phyloP scores from a whole-genome alignment of 2,329 filamentous ascomycete genomes.

The Pseudogymnoascus sp. region DNA sequence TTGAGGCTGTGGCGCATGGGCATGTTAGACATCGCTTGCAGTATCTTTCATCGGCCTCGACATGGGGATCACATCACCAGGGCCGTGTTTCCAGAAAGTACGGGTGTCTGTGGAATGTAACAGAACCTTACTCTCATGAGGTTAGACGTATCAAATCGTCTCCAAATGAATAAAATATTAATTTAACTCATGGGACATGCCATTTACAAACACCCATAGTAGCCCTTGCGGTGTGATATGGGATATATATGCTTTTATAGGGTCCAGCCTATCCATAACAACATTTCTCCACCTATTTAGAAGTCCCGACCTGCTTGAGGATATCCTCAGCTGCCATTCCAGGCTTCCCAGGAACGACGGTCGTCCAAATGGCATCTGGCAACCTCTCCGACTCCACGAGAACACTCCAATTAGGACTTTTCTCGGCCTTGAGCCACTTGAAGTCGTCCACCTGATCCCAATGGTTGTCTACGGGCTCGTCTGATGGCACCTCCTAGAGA shows the following conservation, averaged over 20 bases:
- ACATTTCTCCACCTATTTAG: not conserved
- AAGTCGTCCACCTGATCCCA: conserved; percentile 96
- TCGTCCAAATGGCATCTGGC: conserved; percentile 57
- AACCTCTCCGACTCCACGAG: conserved; percentile 54
- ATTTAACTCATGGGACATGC: not conserved
- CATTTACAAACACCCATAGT: not conserved
- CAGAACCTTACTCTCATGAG: not conserved
- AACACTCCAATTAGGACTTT: conserved; percentile 80
- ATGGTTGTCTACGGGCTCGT: conserved; percentile 45
- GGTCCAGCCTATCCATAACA: not conserved
- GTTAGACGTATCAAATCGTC: not conserved
- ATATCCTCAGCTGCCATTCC: conserved; percentile 57
- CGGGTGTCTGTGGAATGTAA: not conserved
- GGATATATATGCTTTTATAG: not conserved
- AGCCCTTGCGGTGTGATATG: not conserved
- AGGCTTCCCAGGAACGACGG: conserved; percentile 55
- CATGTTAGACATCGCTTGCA: not conserved
- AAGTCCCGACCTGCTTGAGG: conserved; percentile 43
- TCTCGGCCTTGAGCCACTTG: conserved; percentile 84
- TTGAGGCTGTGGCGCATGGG: not conserved
- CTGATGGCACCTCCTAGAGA: conserved; percentile 19
- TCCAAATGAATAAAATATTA: not conserved
- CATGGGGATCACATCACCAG: not conserved
- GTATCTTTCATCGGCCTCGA: not conserved
- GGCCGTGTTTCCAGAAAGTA: not conserved